Evolutionary conservation across 768 basidiomycete genomes (phyloP), one percentile per base, ranked within the genome.

Genomic region (Cystofilobasidium macerans): DNA sequence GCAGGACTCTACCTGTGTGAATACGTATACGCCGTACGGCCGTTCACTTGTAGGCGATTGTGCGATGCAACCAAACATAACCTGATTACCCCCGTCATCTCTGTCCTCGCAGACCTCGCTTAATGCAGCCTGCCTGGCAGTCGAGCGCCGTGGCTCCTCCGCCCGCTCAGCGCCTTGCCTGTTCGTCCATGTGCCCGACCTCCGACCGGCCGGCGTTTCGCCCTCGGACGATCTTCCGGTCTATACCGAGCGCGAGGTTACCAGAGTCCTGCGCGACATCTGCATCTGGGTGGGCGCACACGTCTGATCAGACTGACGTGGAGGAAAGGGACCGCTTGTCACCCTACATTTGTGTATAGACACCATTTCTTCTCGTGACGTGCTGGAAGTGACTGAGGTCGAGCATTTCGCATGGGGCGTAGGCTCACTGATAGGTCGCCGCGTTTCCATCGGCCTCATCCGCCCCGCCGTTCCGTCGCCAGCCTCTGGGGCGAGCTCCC

Each of bases 111-210:
- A 51, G 51, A 32, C 51, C 14, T 54, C 51, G 26, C 51, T 54
- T 30, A 54, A 32, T 30, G 51, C 51, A n/a, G n/a, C n/a, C n/a
- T n/a, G n/a, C n/a, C 16, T 32, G 7, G 2, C 51, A 32, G 8
- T 2, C 42, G 9, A 3, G 42, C 14, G 14, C n/a, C 51, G 22
- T 8, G 18, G 28, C 16, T 26, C 51, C 28, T 32, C 26, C 9
- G 51, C 26, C 51, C n/a, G n/a, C n/a, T n/a, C n/a, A 32, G 16
- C 51, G 28, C 51, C 51, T 2, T 11, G 28, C 28, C 28, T 54
- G 51, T 54, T 54, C 51, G n/a, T 54, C 30, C 51, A 54, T 30
- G 51, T 54, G 18, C 51, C 51, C 26, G 28, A 54, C 51, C n/a
- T 54, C 5, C 51, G 51, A 3, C 51, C 51, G 30, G 28, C 11